Base-by-base conservation (phyloP, 2,329 filamentous ascomycete species). In the Beauveria sp. region DNA sequence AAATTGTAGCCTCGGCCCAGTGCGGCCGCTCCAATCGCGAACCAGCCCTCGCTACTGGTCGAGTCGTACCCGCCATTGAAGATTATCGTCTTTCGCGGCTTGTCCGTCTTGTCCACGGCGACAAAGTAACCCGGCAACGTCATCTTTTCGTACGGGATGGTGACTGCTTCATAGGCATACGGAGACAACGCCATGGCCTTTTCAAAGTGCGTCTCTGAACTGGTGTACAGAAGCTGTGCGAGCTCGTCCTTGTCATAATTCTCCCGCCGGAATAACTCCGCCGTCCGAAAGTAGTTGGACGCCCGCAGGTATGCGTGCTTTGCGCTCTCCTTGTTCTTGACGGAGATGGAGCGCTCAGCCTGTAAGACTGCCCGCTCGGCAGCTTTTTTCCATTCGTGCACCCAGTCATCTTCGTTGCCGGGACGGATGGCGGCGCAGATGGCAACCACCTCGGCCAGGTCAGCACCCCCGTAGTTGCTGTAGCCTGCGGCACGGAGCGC, bases 31-130 rank as follows among this genome's bases (percentile, higher is more conserved):
- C 57, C 57, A 40, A 59, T 51, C 10, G 57, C 57, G n/a, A 52
- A 59, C 46, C 46, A 51, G 24, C 46, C 57, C 37, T 59, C 57
- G 24, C 48, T 53, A 16, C 10, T 53, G 34, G 48, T 59, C 46
- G 57, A 59, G 48, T 59, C 48, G 47, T 54, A 59, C 24, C 57
- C 57, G 47, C 57, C 57, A 22, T 59, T 54, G 48, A 59, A 52
- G 18, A 59, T 22, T 16, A 59, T 43, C 2, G 57, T 59, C 1
- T 22, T 22, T 5, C 57, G 34, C 18, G 57, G 57, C 26, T 53
- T 34, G 8, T 2, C 8, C 6, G 46, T 53, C 18, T 37, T 46
- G 37, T 59, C 57, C 22, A 44, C 34, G 26, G 20, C 14, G 37
- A 59, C 46, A 51, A 59, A 59, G 12, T 52, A 52, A 9, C 57